Base-by-base conservation (phyloP, 176 grass and related monocot species). In the Rhynchospora breviuscula region DNA sequence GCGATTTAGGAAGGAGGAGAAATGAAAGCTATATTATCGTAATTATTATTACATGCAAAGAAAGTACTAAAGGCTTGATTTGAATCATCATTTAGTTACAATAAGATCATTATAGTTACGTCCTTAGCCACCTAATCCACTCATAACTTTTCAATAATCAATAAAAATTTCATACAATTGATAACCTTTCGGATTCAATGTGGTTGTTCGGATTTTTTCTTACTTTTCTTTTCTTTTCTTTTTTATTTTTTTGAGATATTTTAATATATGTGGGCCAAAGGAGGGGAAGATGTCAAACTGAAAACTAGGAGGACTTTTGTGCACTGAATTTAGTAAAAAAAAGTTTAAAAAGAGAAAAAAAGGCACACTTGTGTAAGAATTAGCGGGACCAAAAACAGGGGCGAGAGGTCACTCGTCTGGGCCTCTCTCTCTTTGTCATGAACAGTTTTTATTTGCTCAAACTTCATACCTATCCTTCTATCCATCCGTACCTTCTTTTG, bases 21-120 rank as follows among this genome's bases (percentile, higher is more conserved):
- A 76, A 76, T 5, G 23, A 23, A 48, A 45, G 15, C n/a, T 48
- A 18, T 52, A n/a, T 76, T 25, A 17, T 44, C 11, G 15, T 71
- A 40, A 40, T 70, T 35, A 17, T 71, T 17, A 14, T 40, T 22
- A 7, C 17, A 21, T 81, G 18, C 14, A n/a, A 64, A 23, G 26
- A 5, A 60, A 29, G 6, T 56, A 56, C 9, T 13, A 60, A 43
- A 29, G 6, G 33, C 46, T 17, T 35, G 5, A 62, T 33, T 10
- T 21, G 14, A 80, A 44, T 45, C 0, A 43, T 44, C 0, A 43
- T 61, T 46, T 18, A 5, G 57, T 18, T 12, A 12, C 18, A 40
- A 13, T 40, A 54, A 80, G 18, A 62, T 61, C 78, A 81, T 81
- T 51, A 22, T 51, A 23, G 51, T 65, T 80, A 60, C 78, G n/a